These are phyloP conservation scores for Myxozyma mucilagina DNA, from an alignment of 805 yeast species.

Conservation along the genomic window DNA sequence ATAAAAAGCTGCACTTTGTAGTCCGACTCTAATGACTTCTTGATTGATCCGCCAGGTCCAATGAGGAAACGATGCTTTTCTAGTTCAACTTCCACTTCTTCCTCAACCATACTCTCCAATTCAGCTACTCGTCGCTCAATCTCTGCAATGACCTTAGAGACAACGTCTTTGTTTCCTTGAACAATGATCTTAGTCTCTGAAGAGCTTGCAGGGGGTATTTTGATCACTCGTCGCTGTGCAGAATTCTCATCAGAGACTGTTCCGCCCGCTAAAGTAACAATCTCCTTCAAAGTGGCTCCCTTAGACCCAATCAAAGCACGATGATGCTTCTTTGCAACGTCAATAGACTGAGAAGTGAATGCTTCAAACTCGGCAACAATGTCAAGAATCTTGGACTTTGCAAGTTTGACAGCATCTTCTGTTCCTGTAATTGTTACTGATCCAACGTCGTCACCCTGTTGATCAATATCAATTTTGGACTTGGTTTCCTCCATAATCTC, in stretches of 20 bases:
- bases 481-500: constrained; percentile 73
- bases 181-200: constrained; percentile 52
- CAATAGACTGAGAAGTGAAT: constrained; percentile 55
- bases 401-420: constrained; percentile 69
- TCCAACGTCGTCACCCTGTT: constrained; percentile 48
- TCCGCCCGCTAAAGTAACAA: constrained; percentile 78
- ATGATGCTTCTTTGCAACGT: constrained; percentile 73
- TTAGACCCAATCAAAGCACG: constrained; percentile 74
- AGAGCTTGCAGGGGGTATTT: constrained; percentile 69
- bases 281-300: constrained; percentile 71
- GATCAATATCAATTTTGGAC: constrained; percentile 44
- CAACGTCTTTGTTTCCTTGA: constrained; percentile 74
- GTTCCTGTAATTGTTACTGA: constrained; percentile 74
- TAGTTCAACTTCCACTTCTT: constrained; percentile 57
- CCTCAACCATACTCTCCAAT: constrained; percentile 52
- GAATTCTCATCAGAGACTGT: constrained; percentile 46
- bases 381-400: constrained; percentile 59
- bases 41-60: constrained; percentile 73
- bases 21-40: constrained; percentile 60
- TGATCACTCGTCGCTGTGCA: constrained; percentile 55
- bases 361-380: constrained; percentile 69
- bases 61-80: constrained; percentile 60
- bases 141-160: constrained; percentile 62
- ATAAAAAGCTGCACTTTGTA: constrained; percentile 61
- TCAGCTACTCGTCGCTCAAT: constrained; percentile 49